Evolutionary conservation across 2,329 filamentous ascomycete species (phyloP).

Genomic region (Sporothrix brasiliensis): DNA sequence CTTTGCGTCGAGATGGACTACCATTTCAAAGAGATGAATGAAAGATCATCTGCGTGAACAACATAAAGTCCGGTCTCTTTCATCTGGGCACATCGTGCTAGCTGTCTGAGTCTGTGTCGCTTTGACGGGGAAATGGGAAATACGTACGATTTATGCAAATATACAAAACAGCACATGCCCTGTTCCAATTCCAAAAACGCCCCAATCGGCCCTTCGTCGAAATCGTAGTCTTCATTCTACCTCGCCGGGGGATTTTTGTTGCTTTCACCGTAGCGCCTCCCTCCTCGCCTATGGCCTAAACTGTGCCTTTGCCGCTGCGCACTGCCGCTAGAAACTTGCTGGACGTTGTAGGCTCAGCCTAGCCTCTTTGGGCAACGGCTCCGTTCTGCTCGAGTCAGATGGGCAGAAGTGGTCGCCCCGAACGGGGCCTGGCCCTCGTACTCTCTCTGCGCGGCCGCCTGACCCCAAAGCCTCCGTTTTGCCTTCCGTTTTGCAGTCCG

Average conservation of each 20-base stretch:
- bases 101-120: no score
- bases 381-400: slow-evolving; percentile 32
- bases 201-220: slow-evolving; percentile 7
- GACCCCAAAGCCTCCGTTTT: slow-evolving; percentile 18
- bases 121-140: no score
- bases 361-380: slow-evolving; percentile 24
- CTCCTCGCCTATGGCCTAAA: neutral
- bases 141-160: no score
- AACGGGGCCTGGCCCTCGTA: neutral
- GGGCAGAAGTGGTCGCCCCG: neutral
- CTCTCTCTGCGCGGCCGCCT: slow-evolving; percentile 17
- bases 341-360: neutral
- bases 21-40: neutral
- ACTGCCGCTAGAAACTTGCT: neutral
- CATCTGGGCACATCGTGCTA: no score
- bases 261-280: neutral
- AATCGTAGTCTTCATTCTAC: neutral
- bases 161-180: neutral
- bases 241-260: neutral
- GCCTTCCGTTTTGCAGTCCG: slow-evolving; percentile 9
- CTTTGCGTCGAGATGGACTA: neutral
- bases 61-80: no score
- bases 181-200: neutral
- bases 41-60: neutral
- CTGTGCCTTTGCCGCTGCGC: neutral